Evolutionary conservation across 208 protist species (phyloP).

Genomic region (Trypanosoma theileri): DNA sequence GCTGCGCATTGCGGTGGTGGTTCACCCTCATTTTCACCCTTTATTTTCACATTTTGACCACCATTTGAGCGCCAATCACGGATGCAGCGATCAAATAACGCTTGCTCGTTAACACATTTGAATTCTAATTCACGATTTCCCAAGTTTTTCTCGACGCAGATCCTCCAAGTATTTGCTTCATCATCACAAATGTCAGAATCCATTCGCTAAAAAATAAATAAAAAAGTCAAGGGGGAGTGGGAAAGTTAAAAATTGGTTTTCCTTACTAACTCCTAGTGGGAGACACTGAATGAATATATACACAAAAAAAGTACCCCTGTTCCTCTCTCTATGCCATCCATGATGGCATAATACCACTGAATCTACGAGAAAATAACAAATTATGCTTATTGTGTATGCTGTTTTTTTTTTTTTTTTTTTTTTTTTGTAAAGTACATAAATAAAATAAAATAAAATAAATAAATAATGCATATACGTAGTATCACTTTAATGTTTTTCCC

Average conservation of each 20-base stretch:
- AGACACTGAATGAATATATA: too few species aligned
- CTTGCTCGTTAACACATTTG: slow-evolving; percentile 35
- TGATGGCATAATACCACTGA: too few species aligned
- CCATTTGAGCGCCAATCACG: slow-evolving; percentile 44
- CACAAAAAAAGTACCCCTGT: too few species aligned
- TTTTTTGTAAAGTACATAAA: not conserved
- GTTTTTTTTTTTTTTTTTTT: slow-evolving; percentile 4
- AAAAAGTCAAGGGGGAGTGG: not conserved
- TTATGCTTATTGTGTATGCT: too few species aligned
- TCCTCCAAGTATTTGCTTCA: slow-evolving; percentile 58
- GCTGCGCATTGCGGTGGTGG: slow-evolving; percentile 73
- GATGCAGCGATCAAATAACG: slow-evolving; percentile 65
- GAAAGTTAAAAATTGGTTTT: too few species aligned
- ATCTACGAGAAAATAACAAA: too few species aligned
- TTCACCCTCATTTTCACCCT: slow-evolving; percentile 73
- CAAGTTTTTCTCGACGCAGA: slow-evolving; percentile 63
- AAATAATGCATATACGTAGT: not conserved
- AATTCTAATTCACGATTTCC: slow-evolving; percentile 30
- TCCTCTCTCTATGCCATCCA: too few species aligned
- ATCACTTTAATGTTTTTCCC: not conserved
- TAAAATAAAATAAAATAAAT: not conserved
- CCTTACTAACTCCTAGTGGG: too few species aligned
- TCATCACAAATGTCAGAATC: slow-evolving; percentile 55
- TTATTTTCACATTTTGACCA: slow-evolving; percentile 45
- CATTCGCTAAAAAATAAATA: slow-evolving; percentile 26